Base-by-base conservation (phyloP, 2,329 filamentous ascomycete species). In the Pseudogymnoascus sp. region DNA sequence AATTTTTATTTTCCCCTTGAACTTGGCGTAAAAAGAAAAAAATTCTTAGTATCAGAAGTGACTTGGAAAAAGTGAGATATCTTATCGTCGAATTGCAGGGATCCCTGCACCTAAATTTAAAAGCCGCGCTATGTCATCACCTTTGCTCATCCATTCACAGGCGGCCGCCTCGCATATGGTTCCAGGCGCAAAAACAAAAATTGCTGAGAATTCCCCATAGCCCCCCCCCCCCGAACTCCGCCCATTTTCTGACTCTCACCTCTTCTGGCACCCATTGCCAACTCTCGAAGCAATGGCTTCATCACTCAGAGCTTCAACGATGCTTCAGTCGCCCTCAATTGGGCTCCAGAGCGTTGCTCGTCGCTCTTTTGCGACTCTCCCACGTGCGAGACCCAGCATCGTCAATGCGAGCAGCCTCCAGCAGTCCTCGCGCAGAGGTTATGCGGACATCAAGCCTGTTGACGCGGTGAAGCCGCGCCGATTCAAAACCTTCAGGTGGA, bases 401-500 rank as follows among this genome's bases (percentile, higher is more conserved):
- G 61, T 66, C 61, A 64, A 68, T 56, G 68, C 68, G 61, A 67
- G 68, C 62, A 66, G 68, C 26, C 61, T 75, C n/a, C 71, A 72
- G 64, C 76, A 75, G 64, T 67, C 72, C 37, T 77, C 77, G 69
- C 77, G 77, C 64, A 76, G 80, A 62, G 70, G 74, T 24, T 82
- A 82, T 68, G 69, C 72, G 38, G 72, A 74, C 63, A 13, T 47
- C 31, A 63, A 63, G 37, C 59, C 62, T 11, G 38, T 35, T 65
- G 65, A 64, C 59, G 68, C 61, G 16, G 65, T 63, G 16, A 76
- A 76, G 70, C 83, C 80, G 74, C 75, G 78, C 47, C 77, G 80
- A 73, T 87, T 95, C 77, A 79, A 80, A 63, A 82, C 86, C 68
- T 81, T 97, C 73, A 84, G 84, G 74, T 96, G 89, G 87, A 78